Percentiles rank a stretch among this genome's conserved stretches.
These are phyloP conservation scores for Penicillium fimorum DNA, from an alignment of 495 filamentous ascomycete genomes.

Conservation along the genomic window DNA sequence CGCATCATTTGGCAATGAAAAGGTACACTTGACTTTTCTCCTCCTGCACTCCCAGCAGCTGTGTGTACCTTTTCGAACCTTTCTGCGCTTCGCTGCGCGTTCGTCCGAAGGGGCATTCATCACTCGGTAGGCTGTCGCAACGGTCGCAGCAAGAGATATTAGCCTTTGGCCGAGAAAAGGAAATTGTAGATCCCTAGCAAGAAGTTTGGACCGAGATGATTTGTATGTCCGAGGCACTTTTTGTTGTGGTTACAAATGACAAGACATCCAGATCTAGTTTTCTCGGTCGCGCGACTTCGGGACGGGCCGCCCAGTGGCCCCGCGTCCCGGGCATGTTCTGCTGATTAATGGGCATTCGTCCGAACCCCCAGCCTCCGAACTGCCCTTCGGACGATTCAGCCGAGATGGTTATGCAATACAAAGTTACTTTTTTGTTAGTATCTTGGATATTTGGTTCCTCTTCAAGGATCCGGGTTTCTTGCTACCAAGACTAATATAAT, in stretches of 20 bases:
- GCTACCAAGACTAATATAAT: too few relatives aligned
- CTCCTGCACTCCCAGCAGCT: constrained; percentile 44
- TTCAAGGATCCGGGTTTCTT: too few relatives aligned
- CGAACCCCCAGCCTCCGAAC: not conserved
- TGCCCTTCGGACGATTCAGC: not conserved
- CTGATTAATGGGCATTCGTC: not conserved
- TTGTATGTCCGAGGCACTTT: not conserved
- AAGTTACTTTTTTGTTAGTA: too few relatives aligned
- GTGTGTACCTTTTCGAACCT: constrained; percentile 39
- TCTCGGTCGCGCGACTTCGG: too few relatives aligned
- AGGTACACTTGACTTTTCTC: constrained; percentile 37
- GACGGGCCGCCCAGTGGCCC: too few relatives aligned
- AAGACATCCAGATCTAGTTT: too few relatives aligned
- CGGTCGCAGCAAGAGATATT: not conserved
- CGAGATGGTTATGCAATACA: too few relatives aligned
- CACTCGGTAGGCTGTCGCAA: not conserved
- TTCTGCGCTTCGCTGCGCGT: constrained; percentile 26
- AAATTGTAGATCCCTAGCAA: not conserved
- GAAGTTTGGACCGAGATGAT: not conserved
- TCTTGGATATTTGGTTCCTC: too few relatives aligned
- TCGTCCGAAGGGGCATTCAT: constrained; percentile 2
- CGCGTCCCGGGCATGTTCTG: not conserved
- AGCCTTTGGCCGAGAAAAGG: not conserved
- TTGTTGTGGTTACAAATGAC: not conserved
- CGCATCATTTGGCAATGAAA: constrained; percentile 26